Percentiles rank a stretch among this genome's conserved stretches.
Evolutionary conservation across 1,284 basidiomycete species (phyloP).

Genomic region (Puccinia coronata): DNA sequence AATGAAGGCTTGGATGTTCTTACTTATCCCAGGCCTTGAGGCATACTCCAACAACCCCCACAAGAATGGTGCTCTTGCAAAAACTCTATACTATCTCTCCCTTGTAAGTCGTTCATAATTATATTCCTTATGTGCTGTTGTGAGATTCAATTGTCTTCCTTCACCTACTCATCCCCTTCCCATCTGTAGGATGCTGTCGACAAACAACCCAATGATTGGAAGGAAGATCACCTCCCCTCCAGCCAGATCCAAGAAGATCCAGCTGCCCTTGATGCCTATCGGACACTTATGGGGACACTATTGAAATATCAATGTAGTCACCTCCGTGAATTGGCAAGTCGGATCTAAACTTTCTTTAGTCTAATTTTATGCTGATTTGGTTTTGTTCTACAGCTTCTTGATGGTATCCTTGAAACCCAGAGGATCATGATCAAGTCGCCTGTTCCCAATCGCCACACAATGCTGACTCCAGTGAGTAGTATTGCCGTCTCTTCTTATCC

Average conservation of each 20-base stretch:
- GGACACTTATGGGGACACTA: neutral
- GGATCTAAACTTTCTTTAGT: too few species aligned
- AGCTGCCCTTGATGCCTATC: neutral
- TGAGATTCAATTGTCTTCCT: neutral
- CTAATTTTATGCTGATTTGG: too few species aligned
- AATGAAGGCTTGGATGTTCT: neutral
- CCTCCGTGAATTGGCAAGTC: neutral
- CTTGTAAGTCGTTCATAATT: neutral
- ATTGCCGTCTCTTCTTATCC: too few species aligned
- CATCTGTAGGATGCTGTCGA: neutral
- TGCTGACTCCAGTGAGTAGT: conserved; percentile 6
- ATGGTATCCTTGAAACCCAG: neutral
- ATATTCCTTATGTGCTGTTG: too few species aligned
- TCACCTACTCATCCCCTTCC: too few species aligned
- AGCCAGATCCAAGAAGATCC: too few species aligned
- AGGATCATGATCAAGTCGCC: neutral
- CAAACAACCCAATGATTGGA: neutral
- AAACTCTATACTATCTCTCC: neutral
- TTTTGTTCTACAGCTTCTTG: neutral
- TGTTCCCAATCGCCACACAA: neutral
- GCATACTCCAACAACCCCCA: neutral
- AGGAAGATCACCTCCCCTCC: neutral
- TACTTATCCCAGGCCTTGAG: neutral
- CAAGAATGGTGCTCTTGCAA: neutral
- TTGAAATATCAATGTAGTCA: conserved; percentile 3